Conservation (phyloP, 2,329 filamentous ascomycete species). For the Arthrinium phaeospermum region DNA sequence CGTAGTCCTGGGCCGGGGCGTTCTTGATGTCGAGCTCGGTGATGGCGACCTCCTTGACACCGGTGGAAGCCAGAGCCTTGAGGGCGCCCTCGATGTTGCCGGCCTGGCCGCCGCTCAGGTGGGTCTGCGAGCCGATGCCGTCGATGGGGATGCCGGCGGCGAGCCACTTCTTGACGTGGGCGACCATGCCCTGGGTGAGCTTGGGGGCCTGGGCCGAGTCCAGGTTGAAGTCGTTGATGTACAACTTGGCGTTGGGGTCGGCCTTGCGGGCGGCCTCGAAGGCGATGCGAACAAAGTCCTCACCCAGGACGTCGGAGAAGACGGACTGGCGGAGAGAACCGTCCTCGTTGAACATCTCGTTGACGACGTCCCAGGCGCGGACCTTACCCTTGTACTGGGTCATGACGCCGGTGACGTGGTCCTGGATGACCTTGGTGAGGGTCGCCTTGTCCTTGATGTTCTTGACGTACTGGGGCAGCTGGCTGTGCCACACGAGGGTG, state of each 20-base stretch:
- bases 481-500: slow-evolving; percentile 69
- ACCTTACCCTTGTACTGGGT: slow-evolving; percentile 68
- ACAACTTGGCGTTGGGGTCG: slow-evolving; percentile 71
- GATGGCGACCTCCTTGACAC: slow-evolving; percentile 53
- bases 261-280: slow-evolving; percentile 71
- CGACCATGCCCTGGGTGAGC: slow-evolving; percentile 54
- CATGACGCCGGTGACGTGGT: slow-evolving; percentile 64
- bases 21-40: slow-evolving; percentile 69
- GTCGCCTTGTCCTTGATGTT: slow-evolving; percentile 41
- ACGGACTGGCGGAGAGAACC: slow-evolving; percentile 64
- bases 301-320: slow-evolving; percentile 72
- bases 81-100: slow-evolving; percentile 49
- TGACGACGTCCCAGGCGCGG: slow-evolving; percentile 58
- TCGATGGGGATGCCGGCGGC: slow-evolving; percentile 66
- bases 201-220: slow-evolving; percentile 66
- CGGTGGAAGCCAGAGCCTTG: slow-evolving; percentile 51
- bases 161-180: slow-evolving; percentile 67
- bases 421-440: slow-evolving; percentile 63
- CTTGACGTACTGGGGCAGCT: slow-evolving; percentile 64
- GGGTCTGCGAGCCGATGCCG: slow-evolving; percentile 61
- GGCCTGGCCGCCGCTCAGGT: slow-evolving; percentile 50
- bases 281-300: slow-evolving; percentile 72
- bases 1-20: slow-evolving; percentile 50
- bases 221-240: slow-evolving; percentile 78
- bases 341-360: slow-evolving; percentile 69